phyloP scores from a whole-genome alignment of 106 monocot species.

The Triglochin maritima region DNA sequence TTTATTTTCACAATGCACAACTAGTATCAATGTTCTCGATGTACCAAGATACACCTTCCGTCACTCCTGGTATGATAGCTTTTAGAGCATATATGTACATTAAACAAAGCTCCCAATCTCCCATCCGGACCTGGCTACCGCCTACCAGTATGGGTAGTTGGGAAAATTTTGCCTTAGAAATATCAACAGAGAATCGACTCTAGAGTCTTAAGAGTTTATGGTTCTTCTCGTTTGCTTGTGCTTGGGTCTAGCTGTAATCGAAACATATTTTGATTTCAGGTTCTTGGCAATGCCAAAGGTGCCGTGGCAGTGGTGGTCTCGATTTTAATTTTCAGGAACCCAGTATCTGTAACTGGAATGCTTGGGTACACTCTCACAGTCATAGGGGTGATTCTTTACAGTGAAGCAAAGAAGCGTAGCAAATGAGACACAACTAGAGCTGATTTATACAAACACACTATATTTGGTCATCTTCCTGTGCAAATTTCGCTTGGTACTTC shows the following conservation, averaged over 20 bases:
- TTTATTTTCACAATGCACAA: too few relatives aligned
- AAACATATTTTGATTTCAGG: conserved; percentile 30
- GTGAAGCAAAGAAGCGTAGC: conserved; percentile 79
- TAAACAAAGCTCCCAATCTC: too few relatives aligned
- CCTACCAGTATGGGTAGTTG: too few relatives aligned
- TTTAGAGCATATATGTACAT: too few relatives aligned
- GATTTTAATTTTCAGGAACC: conserved; percentile 77
- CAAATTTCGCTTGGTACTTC: background rate
- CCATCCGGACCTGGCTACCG: too few relatives aligned
- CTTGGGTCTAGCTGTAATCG: background rate
- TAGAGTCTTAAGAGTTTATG: background rate
- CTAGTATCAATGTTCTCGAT: too few relatives aligned
- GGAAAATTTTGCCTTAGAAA: too few relatives aligned
- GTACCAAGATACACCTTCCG: too few relatives aligned
- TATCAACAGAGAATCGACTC: too few relatives aligned
- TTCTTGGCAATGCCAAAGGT: conserved; percentile 94
- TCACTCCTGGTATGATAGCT: too few relatives aligned
- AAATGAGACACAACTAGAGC: conserved; percentile 15
- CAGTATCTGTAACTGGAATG: conserved; percentile 82
- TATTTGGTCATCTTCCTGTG: background rate
- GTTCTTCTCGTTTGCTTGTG: background rate
- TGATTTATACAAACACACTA: background rate
- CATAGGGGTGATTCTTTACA: conserved; percentile 71
- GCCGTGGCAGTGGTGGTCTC: conserved; percentile 87
- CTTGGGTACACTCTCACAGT: conserved; percentile 81